Evolutionary conservation across 306 rosid species (phyloP).

Genomic region (Dryas drummondii): DNA sequence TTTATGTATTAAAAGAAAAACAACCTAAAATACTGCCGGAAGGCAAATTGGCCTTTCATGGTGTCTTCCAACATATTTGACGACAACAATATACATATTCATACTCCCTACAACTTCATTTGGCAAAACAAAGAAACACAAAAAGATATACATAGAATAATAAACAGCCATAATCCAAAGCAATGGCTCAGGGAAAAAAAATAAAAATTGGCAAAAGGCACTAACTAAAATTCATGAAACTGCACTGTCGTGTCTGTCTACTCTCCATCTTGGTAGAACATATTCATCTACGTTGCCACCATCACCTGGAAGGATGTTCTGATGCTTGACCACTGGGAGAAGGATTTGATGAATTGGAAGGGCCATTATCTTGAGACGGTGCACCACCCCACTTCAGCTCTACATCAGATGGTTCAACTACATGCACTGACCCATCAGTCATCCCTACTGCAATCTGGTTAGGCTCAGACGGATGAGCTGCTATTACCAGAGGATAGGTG

Average conservation of each 20-base stretch:
- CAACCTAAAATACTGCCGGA: slow-evolving; percentile 15
- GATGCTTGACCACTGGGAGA: slow-evolving; percentile 46
- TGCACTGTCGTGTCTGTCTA: slow-evolving; percentile 8
- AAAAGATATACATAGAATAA: slow-evolving; percentile 20
- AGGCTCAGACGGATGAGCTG: slow-evolving; percentile 46
- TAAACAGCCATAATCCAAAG: slow-evolving; percentile 13
- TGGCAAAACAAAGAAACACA: not conserved
- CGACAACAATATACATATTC: slow-evolving; percentile 26
- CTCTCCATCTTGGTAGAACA: not conserved
- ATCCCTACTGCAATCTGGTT: slow-evolving; percentile 46
- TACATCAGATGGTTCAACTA: slow-evolving; percentile 34
- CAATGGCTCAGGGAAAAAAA: slow-evolving; percentile 11
- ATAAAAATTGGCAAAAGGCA: not conserved
- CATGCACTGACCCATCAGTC: slow-evolving; percentile 40
- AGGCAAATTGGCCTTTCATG: slow-evolving; percentile 43
- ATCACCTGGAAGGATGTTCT: slow-evolving; percentile 38
- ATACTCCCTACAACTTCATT: slow-evolving; percentile 17
- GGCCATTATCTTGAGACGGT: slow-evolving; percentile 43
- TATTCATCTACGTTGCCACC: not conserved
- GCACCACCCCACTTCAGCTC: slow-evolving; percentile 41
- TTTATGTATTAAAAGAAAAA: not conserved
- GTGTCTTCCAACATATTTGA: slow-evolving; percentile 18
- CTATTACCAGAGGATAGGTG: slow-evolving; percentile 38
- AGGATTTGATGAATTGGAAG: slow-evolving; percentile 46
- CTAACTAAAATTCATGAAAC: slow-evolving; percentile 9